A percentile compares a stretch with the other conserved stretches of the same genome.
Conservation (phyloP, 805 yeast species). For the Brettanomyces custersianus region DNA sequence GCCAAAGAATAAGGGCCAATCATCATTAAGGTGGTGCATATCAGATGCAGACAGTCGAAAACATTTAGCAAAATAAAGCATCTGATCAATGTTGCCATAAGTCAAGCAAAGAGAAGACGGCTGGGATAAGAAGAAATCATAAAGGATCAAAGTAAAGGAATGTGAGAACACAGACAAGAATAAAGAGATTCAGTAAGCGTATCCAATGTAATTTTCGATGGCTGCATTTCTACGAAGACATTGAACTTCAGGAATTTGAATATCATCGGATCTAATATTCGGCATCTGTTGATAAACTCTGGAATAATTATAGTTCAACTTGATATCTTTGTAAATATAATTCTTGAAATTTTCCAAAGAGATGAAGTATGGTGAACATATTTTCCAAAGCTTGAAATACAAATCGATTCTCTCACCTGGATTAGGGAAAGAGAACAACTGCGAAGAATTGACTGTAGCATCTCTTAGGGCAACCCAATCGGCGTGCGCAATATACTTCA, state of each 20-base stretch:
- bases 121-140: conserved; percentile 1
- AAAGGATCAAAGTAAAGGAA: too few relatives aligned
- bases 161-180: too few relatives aligned
- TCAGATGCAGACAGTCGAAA: too few relatives aligned
- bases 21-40: too few relatives aligned
- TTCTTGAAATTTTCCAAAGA: conserved; percentile 38
- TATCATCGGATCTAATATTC: conserved; percentile 26
- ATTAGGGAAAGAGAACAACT: conserved; percentile 20
- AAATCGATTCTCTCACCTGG: conserved; percentile 39
- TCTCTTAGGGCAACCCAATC: conserved; percentile 81
- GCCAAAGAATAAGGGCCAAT: too few relatives aligned
- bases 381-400: conserved; percentile 46
- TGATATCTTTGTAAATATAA: conserved; percentile 35
- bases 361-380: conserved; percentile 39
- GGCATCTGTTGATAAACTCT: conserved; percentile 30
- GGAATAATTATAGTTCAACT: conserved; percentile 32
- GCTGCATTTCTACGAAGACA: conserved; percentile 24
- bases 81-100: background rate
- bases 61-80: too few relatives aligned
- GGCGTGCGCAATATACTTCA: conserved; percentile 64
- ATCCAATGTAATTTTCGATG: conserved; percentile 22
- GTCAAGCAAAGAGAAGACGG: background rate
- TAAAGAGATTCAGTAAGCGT: conserved; percentile 15
- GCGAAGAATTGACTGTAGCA: conserved; percentile 49
- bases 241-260: conserved; percentile 32